Evolutionary conservation across 192 early-diverging fungal genomes (phyloP), one percentile per base, ranked within the genome.

Genomic region (Coemansia sp.): DNA sequence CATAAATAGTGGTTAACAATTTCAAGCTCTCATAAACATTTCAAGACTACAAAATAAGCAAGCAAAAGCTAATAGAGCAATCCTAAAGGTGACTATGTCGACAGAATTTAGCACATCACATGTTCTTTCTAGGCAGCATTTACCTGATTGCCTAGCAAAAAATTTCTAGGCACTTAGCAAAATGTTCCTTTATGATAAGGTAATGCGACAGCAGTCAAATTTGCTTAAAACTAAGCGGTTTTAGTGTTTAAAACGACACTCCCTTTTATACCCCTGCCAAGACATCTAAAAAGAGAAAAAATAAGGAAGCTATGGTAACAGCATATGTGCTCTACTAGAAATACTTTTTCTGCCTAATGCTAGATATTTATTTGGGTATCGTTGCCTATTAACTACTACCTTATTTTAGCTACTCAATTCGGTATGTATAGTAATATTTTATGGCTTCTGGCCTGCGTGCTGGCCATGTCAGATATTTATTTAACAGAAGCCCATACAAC

Each of bases 401-500:
- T 44, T 44, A 44, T 16, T 44, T 14, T 16, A 14, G 14, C 38
- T 44, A 44, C 3, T 44, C 10, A 44, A 44, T 2, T 44, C 2
- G 38, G 1, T 16, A 44, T 44, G 38, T 44, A 44, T 14, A 44
- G 12, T 44, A 38, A 38, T 38, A 38, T 38, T 38, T 4, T 44
- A 44, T 44, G 14, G 10, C 16, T 44, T 44, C 2, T 14, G 14
- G 14, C 16, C 14, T 44, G 38, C 12, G 14, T 44, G 38, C 38
- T 44, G 38, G 38, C 12, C 38, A 44, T 44, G 38, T 9, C 38
- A 16, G 16, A 44, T 44, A 44, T 44, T 16, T 3, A 44, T 44
- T 14, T 16, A 44, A 25, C 24, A 27, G 34, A 59, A 8, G 65
- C 56, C 5, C 65, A 67, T 26, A 67, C 65, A 26, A 38, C 55